Conservation (phyloP, 805 yeast species). For the Ogataea naganishii region DNA sequence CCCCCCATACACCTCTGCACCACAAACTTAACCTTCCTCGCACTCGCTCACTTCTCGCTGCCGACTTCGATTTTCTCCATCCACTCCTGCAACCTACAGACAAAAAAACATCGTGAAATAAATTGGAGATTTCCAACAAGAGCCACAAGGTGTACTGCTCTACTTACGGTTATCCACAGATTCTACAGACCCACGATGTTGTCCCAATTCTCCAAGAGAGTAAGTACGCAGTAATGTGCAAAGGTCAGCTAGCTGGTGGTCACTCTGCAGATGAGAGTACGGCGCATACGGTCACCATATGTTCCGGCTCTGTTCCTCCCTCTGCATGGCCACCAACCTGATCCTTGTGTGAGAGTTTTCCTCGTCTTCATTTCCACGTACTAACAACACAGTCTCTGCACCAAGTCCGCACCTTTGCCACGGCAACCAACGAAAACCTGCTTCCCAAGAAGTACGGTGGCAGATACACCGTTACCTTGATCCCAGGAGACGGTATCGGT, state of each 20-base stretch:
- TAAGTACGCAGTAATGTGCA: neutral
- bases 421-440: slow-evolving; percentile 17
- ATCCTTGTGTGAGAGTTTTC: neutral
- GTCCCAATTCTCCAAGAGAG: neutral
- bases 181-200: no score
- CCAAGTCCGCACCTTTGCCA: slow-evolving; percentile 20
- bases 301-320: neutral
- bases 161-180: no score
- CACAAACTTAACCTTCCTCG: no score
- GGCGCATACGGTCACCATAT: neutral
- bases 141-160: no score
- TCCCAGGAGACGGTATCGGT: slow-evolving; percentile 99
- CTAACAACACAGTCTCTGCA: slow-evolving; percentile 1
- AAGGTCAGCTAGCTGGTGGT: neutral
- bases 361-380: neutral
- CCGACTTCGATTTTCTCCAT: no score
- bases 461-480: slow-evolving; percentile 84
- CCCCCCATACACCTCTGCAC: no score
- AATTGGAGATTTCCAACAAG: no score
- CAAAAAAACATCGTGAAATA: no score
- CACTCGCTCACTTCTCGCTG: no score
- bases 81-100: no score
- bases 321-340: neutral
- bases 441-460: slow-evolving; percentile 94
- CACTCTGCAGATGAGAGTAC: neutral